Evolutionary conservation across 2,329 filamentous ascomycete species (phyloP).

Genomic region (Nothophaeocryptopus gaeumannii): DNA sequence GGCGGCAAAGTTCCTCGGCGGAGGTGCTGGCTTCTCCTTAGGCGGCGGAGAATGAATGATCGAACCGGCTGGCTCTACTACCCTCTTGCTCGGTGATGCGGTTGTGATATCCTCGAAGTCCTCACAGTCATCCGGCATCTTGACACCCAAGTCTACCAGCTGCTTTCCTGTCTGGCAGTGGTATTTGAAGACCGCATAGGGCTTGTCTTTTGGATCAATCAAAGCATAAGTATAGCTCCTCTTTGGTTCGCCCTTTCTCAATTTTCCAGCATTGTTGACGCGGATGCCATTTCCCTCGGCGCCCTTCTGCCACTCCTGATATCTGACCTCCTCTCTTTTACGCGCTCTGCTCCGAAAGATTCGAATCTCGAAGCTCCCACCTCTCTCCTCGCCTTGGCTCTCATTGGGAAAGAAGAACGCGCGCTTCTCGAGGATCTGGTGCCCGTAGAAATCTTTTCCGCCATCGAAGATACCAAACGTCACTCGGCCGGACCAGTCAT

Average conservation of each 20-base stretch:
- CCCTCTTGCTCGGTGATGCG: slow-evolving; percentile 7
- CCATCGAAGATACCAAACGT: slow-evolving; percentile 45
- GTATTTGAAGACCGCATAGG: slow-evolving; percentile 47
- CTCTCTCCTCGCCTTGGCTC: slow-evolving; percentile 15
- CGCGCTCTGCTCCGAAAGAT: slow-evolving; percentile 42
- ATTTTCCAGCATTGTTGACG: slow-evolving; percentile 34
- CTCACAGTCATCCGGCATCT: background rate
- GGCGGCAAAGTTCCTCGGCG: background rate
- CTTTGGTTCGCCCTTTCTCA: slow-evolving; percentile 41
- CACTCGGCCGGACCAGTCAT: slow-evolving; percentile 44
- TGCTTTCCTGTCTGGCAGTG: slow-evolving; percentile 19
- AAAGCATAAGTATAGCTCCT: slow-evolving; percentile 51
- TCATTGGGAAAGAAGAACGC: slow-evolving; percentile 39
- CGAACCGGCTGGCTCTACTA: background rate
- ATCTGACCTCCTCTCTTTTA: slow-evolving; percentile 36
- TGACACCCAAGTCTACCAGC: slow-evolving; percentile 4
- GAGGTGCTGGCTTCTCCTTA: slow-evolving; percentile 4
- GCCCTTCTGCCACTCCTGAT: slow-evolving; percentile 4
- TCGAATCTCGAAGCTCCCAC: slow-evolving; percentile 40
- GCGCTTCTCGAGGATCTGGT: slow-evolving; percentile 40
- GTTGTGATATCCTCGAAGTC: slow-evolving; percentile 7
- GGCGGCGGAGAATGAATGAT: slow-evolving; percentile 3
- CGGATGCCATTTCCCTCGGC: slow-evolving; percentile 10
- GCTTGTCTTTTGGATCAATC: slow-evolving; percentile 48
- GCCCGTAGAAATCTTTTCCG: slow-evolving; percentile 30